Base-by-base conservation (phyloP, 345 rosid species). In the Zanthoxylum bungeanum region DNA sequence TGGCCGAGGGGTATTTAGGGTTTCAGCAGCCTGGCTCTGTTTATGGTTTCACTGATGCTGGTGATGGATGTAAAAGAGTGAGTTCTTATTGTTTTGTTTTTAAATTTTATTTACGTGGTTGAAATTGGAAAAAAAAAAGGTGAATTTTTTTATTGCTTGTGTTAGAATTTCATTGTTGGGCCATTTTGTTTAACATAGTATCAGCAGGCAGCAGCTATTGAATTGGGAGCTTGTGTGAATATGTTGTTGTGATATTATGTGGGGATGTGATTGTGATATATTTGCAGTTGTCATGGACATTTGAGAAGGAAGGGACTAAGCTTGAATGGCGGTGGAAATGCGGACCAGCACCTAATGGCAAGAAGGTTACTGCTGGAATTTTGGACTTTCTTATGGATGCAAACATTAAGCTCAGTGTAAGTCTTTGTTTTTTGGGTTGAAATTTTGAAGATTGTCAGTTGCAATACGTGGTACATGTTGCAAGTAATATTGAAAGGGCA, bases 291-390 rank as follows among this genome's bases (percentile, higher is more conserved):
- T 89, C 97, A 0, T 92, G 98, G 98, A 90, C 89, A 0, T 94
- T 94, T 81, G 97, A 90, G 76, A 92, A 84, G 76, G 93, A 86
- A 80, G 98, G 97, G 76, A 94, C 81, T 22, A 92, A 82, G 77
- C 91, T 94, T 2, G 93, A 92, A 66, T 92, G 98, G 98, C 72
- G 96, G 63, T 94, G 98, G 96, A 92, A 90, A 71, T 92, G 88
- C 69, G 81, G 66, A 74, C 91, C 87, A 2, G 83, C 86, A 1
- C 71, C 86, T 14, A 88, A 88, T 72, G 44, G 55, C 77, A 80
- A 83, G 80, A 80, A 71, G 82, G 81, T 79, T 46, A 89, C 85
- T 1, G 71, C 86, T 0, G 92, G 65, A 46, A 81, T 94, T 70
- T 78, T 94, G 89, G 91, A 90, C 79, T 94, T 92, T 71, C 93